phyloP scores from a whole-genome alignment of 2,329 filamentous ascomycete genomes.

The Fusarium verrucosum region DNA sequence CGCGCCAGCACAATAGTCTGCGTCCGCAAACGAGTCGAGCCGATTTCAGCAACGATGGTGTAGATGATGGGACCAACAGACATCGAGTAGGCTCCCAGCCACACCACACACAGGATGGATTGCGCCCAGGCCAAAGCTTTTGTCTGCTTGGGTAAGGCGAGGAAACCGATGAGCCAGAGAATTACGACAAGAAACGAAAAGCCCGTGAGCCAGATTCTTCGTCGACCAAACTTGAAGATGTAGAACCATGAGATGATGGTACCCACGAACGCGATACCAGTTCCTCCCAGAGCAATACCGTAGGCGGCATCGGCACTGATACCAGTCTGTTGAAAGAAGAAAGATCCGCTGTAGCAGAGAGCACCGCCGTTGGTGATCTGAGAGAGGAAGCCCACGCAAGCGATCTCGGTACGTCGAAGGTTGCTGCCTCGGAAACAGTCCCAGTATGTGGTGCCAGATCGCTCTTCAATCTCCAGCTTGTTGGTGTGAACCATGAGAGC shows the following conservation, averaged over 20 bases:
- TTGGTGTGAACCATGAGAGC: conserved; percentile 57
- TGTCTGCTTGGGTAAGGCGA: conserved; percentile 51
- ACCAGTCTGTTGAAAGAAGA: conserved; percentile 59
- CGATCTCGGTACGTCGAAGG: conserved; percentile 57
- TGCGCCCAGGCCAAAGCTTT: conserved; percentile 52
- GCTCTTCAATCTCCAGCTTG: conserved; percentile 56
- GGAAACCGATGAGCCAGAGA: conserved; percentile 56
- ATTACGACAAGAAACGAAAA: conserved; percentile 50
- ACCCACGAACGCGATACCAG: conserved; percentile 55
- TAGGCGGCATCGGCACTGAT: conserved; percentile 51
- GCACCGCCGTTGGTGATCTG: conserved; percentile 55
- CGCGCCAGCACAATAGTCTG: conserved; percentile 56
- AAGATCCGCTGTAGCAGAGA: conserved; percentile 54
- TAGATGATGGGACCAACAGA: conserved; percentile 57
- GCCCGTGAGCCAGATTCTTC: conserved; percentile 55
- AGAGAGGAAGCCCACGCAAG: conserved; percentile 52
- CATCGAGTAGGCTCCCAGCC: conserved; percentile 56
- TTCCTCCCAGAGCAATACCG: conserved; percentile 54
- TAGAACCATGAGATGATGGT: conserved; percentile 56
- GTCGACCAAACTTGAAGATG: conserved; percentile 54
- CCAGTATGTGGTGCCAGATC: conserved; percentile 51
- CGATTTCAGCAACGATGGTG: conserved; percentile 55
- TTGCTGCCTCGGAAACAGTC: conserved; percentile 61
- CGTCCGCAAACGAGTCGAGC: conserved; percentile 54
- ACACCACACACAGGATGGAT: conserved; percentile 54